Base-by-base conservation (phyloP, 176 grass and related monocot genomes). In the Canna indica region DNA sequence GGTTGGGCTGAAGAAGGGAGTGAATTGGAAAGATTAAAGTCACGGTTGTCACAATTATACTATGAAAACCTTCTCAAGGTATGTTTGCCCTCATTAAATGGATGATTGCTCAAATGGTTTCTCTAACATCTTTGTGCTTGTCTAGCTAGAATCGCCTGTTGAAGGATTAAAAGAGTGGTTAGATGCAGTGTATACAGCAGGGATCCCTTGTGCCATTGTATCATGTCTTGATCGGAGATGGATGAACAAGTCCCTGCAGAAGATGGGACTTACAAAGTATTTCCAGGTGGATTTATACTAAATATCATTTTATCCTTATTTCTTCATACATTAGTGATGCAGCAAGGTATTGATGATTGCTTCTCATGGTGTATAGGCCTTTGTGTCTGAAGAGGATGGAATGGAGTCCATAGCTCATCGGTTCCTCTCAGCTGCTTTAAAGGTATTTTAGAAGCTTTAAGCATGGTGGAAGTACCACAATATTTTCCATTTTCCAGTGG, bases 381-480 rank as follows among this genome's bases (percentile, higher is more conserved):
- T 90, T 84, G 89, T 99, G 59, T 87, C 86, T 32, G 86, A 93
- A 15, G 94, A 90, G 73, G 94, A 99, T 74, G 94, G 86, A 25
- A 93, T 99, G 94, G 94, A 99, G 53, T 99, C 94, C 22, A 99
- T 93, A 68, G 88, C 94, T 39, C 85, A 99, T 80, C 82, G 94
- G 73, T 99, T 99, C 78, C 86, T 93, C 60, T 99, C 94, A 59
- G 94, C 94, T 80, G 75, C 94, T 67, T 53, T 99, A 39, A 99
- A 99, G 90, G 94, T 78, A 80, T 70, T 56, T 20, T 20, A 32
- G 15, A 63, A 66, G 5, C 35, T 66, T 25, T 22, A 65, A n/a
- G 20, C 33, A 22, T n/a, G 32, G 33, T 38, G 34, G 0, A 31
- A 64, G 22, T 64, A 36, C 33, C 15, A 22, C 17, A 33, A 4